Base-by-base conservation (phyloP, 441 rosid genomes). In the Brassica hybrid region DNA sequence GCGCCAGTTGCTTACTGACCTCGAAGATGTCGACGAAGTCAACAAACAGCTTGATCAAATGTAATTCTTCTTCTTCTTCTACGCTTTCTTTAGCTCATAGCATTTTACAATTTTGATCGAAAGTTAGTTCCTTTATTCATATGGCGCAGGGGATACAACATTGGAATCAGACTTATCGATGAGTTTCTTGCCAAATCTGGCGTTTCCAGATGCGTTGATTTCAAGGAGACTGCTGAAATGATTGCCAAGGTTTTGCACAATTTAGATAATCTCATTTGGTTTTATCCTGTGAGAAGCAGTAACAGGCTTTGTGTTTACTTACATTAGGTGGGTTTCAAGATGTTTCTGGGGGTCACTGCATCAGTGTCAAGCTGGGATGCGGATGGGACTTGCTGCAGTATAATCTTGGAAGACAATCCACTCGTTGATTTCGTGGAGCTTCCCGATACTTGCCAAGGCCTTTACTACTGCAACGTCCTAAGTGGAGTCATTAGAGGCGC, bases 31-130 rank as follows among this genome's bases (percentile, higher is more conserved):
- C 30, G 96, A 95, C 38, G 97, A 95, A 83, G 98, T 95, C 75
- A 93, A 93, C 91, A 91, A 93, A 78, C 97, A 93, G 85, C 97
- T 95, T 56, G 99, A 95, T 87, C 99, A 89, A 83, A 95, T 95
- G 98, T 95, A 84, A n/a, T 17, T 30, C 57, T 69, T 72, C 50
- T 68, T 72, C 67, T 63, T 61, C 67, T 74, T 71, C 17, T 50
- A 54, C 13, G 13, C 27, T 57, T 4, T 18, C 13, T 57, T 0
- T 67, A 25, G 60, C 69, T 60, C 58, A 43, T 52, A n/a, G 17
- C 34, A 12, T 60, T 60, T 25, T 6, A n/a, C 2, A 4, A 11
- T 6, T 38, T 60, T 54, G 59, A 54, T 16, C 59, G 7, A 54
- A 54, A 32, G 56, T 21, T 7, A 21, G 32, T 23, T 23, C 58